These are phyloP conservation scores for Penicillium sp. DNA, from an alignment of 2,329 filamentous ascomycete genomes.

Conservation along the genomic window DNA sequence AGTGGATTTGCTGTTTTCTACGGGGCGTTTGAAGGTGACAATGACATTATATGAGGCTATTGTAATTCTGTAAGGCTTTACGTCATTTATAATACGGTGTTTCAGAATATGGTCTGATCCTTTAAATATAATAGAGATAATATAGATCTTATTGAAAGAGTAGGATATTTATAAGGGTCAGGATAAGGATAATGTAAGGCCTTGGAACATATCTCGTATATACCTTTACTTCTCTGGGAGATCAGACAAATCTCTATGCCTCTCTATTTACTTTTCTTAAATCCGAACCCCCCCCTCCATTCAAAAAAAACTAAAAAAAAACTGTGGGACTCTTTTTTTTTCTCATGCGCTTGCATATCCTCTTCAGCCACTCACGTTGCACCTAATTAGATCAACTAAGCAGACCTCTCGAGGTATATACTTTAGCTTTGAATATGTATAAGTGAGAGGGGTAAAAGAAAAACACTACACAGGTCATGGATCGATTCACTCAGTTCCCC, in stretches of 20 bases:
- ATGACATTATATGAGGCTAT: background rate
- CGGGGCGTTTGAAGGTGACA: background rate
- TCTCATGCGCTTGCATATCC: conserved; percentile 2
- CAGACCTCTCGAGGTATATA: conserved; percentile 13
- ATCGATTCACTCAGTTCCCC: conserved; percentile 25
- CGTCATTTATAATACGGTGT: no score
- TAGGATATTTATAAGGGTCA: no score
- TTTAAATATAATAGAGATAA: no score
- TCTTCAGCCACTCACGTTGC: conserved; percentile 18
- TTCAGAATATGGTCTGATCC: no score
- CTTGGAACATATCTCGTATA: no score
- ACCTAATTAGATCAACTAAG: conserved; percentile 17
- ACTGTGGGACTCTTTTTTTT: background rate
- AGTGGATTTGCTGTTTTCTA: background rate
- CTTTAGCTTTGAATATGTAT: conserved; percentile 9
- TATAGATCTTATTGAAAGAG: no score
- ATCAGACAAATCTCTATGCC: background rate
- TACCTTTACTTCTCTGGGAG: no score
- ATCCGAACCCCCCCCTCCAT: background rate
- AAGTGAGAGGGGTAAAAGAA: background rate
- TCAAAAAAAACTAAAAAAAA: background rate
- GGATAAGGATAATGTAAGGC: no score
- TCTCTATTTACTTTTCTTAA: background rate
- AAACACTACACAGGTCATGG: conserved; percentile 16
- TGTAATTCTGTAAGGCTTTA: no score